These are phyloP conservation scores for Aspergillus luchuensis DNA, from an alignment of 2,329 filamentous ascomycete species.

Conservation along the genomic window DNA sequence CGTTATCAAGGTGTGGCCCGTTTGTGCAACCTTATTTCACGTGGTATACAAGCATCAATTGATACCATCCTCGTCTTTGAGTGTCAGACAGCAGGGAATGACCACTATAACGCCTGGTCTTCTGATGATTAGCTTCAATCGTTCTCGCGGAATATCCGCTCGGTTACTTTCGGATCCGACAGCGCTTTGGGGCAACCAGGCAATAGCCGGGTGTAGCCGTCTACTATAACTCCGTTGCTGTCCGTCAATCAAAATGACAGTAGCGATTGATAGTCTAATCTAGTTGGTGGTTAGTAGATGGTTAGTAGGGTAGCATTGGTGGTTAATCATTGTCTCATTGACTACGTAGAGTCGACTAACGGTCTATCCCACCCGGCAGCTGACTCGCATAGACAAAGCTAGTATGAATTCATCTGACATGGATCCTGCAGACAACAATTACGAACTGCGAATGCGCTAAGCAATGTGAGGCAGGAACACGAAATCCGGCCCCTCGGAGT, in stretches of 20 bases:
- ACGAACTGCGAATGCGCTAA: neutral
- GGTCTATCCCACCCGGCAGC: no score
- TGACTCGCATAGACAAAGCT: no score
- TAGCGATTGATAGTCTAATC: no score
- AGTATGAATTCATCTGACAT: neutral
- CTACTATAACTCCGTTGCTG: neutral
- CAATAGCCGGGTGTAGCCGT: neutral
- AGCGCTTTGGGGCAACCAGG: neutral
- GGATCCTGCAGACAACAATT: neutral
- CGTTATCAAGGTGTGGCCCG: neutral
- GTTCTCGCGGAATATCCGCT: neutral
- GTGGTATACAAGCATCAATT: neutral
- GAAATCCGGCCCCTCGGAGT: neutral
- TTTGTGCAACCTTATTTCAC: neutral
- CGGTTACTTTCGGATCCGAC: conserved; percentile 2
- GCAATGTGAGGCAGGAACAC: neutral
- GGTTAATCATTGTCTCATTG: no score
- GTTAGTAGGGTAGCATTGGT: no score
- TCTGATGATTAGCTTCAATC: neutral
- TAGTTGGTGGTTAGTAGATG: no score
- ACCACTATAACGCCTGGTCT: neutral
- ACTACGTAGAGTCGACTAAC: no score
- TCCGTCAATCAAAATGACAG: neutral
- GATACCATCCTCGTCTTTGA: neutral
- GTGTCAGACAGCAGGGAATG: neutral